A percentile compares a stretch with the other conserved stretches of the same genome.
Evolutionary conservation across 1,139 yeast species (phyloP).

Genomic region (Saccharomyces hybrid): DNA sequence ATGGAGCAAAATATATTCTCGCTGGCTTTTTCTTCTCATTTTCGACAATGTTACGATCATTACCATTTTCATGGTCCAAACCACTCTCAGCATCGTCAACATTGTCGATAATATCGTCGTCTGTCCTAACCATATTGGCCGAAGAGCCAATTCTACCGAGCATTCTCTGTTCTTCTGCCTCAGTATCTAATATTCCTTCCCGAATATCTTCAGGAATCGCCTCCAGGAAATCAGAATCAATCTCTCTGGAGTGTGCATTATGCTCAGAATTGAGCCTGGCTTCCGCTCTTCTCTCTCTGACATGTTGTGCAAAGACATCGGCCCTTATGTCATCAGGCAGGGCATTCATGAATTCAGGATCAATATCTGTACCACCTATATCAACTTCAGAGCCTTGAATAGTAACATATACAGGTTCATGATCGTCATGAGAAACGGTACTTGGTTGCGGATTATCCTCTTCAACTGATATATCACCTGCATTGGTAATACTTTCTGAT

Average conservation of each 20-base stretch:
- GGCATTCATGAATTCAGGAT: conserved; percentile 84
- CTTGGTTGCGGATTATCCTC: neutral
- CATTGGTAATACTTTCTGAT: conserved; percentile 12
- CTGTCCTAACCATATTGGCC: conserved; percentile 20
- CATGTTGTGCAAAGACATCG: conserved; percentile 83
- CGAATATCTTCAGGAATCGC: conserved; percentile 74
- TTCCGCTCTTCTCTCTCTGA: conserved; percentile 55
- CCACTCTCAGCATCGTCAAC: conserved; percentile 22
- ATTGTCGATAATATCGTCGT: conserved; percentile 31
- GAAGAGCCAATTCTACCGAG: conserved; percentile 6
- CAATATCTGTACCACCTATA: conserved; percentile 84
- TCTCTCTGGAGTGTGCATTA: conserved; percentile 47
- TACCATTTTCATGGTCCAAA: conserved; percentile 10
- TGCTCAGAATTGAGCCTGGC: conserved; percentile 33
- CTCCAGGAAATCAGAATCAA: conserved; percentile 74
- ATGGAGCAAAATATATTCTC: conserved; percentile 49
- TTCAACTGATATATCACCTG: neutral
- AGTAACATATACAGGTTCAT: conserved; percentile 58
- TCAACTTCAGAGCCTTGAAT: conserved; percentile 80
- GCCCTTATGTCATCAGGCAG: conserved; percentile 90
- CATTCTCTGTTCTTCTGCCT: conserved; percentile 41
- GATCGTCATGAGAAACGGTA: conserved; percentile 5
- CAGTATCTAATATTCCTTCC: conserved; percentile 66
- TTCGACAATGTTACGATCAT: conserved; percentile 5
- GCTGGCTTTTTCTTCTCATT: conserved; percentile 31